Evolutionary conservation across 2,329 filamentous ascomycete species (phyloP).

Genomic region (Mollisia scopiformis): DNA sequence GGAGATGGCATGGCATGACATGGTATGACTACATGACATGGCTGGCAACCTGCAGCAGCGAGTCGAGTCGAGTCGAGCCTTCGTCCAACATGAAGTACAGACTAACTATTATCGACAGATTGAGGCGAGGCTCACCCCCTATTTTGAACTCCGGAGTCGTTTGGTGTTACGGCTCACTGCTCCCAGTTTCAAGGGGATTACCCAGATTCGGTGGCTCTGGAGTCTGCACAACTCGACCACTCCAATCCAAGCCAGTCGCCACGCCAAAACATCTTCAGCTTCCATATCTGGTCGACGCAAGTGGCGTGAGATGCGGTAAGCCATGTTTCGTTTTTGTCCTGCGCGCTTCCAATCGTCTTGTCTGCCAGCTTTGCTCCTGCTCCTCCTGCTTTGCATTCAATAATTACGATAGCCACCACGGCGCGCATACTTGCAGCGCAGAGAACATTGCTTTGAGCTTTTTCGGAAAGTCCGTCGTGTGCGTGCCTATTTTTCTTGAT

Average conservation of each 20-base stretch:
- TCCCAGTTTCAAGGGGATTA: too few species aligned
- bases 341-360: not conserved
- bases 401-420: not conserved
- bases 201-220: constrained; percentile 7
- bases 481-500: not conserved
- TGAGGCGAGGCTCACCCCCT: not conserved
- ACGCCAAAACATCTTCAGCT: not conserved
- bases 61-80: not conserved
- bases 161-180: not conserved
- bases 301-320: not conserved
- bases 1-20: not conserved
- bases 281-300: not conserved
- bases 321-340: not conserved
- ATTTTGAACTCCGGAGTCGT: not conserved
- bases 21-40: not conserved
- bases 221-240: not conserved
- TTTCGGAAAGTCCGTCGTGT: not conserved
- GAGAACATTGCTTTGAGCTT: not conserved
- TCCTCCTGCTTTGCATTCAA: not conserved
- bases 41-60: not conserved
- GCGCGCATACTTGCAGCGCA: not conserved
- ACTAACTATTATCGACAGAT: not conserved
- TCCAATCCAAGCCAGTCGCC: not conserved
- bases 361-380: not conserved
- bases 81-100: not conserved